Evolutionary conservation across 1,284 basidiomycete species (phyloP), one percentile per base, ranked within the genome.

Genomic region (Pulchroboletus neoregius): DNA sequence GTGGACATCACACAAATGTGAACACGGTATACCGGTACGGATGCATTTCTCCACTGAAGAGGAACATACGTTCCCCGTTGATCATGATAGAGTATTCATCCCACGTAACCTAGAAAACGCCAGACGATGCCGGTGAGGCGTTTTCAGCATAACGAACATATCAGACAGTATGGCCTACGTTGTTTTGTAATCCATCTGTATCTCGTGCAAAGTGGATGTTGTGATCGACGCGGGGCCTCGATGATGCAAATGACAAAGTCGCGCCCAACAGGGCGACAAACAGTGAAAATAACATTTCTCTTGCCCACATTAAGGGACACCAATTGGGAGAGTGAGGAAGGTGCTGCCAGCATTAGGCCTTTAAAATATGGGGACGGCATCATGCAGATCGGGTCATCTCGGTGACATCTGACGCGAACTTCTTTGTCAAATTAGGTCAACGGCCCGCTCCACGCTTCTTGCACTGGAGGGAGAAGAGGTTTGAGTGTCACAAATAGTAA

Each of bases 1-100:
- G 11, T 34, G 8, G 16, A 39, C 9, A 35, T 28, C 3, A 35
- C 6, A 27, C 2, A 10, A 11, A 44, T 1, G 15, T 24, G 33
- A 35, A 18, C 3, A 20, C 1, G 23, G 9, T 13, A 33, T 43
- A 52, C 74, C 73, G 62, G 54, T 72, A 75, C 20, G 75, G 72
- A 54, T 76, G 73, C 13, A 76, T 67, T 54, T 76, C 74, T 47
- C 74, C 74, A 45, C 73, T 71, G 50, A 71, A 74, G 5, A 76
- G 50, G 61, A 72, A 70, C 9, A 73, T 47, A n/a, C 73, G 71
- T 39, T 67, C 65, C 15, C 73, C 72, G 38, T 75, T 73, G 51
- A 76, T 72, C 54, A 70, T 63, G 22, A 71, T 63, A 1, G 74
- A 76, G 45, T 76, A 74, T 54, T 75, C 60, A 50, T 76, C 75